phyloP scores from a whole-genome alignment of 495 filamentous ascomycete species.

The Podospora comata region DNA sequence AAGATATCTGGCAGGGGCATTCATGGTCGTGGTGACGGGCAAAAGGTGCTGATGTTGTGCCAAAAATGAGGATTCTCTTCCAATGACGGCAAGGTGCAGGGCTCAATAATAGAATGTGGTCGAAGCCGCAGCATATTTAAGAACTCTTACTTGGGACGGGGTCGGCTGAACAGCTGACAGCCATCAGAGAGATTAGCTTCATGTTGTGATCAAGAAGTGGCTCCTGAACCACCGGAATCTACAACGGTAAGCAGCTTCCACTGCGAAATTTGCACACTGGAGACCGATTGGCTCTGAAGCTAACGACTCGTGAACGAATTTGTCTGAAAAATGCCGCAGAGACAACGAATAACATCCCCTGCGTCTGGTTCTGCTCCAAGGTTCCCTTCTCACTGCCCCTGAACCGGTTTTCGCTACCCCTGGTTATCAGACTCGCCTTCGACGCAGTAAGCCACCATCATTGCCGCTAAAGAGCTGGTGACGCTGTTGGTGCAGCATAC shows the following conservation, averaged over 20 bases:
- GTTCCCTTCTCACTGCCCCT: not conserved
- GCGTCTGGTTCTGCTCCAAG: not conserved
- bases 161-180: not conserved
- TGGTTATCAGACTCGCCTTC: not conserved
- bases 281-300: not conserved
- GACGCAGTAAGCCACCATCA: not conserved
- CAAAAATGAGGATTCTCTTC: not conserved
- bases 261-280: not conserved
- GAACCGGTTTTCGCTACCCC: not conserved
- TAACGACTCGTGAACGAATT: not conserved
- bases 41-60: not conserved
- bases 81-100: not conserved
- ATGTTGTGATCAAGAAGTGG: not conserved
- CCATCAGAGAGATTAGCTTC: not conserved
- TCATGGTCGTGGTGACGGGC: not conserved
- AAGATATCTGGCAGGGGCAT: not conserved
- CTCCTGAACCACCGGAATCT: not conserved
- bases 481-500: slow-evolving; percentile 19
- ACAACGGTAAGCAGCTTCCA: not conserved
- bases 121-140: not conserved
- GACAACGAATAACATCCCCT: not conserved
- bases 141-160: not conserved
- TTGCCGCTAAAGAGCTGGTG: not conserved
- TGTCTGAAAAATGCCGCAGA: not conserved
- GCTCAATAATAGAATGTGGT: not conserved